phyloP scores from a whole-genome alignment of 2,329 filamentous ascomycete genomes.

The Fusarium xylarioides region DNA sequence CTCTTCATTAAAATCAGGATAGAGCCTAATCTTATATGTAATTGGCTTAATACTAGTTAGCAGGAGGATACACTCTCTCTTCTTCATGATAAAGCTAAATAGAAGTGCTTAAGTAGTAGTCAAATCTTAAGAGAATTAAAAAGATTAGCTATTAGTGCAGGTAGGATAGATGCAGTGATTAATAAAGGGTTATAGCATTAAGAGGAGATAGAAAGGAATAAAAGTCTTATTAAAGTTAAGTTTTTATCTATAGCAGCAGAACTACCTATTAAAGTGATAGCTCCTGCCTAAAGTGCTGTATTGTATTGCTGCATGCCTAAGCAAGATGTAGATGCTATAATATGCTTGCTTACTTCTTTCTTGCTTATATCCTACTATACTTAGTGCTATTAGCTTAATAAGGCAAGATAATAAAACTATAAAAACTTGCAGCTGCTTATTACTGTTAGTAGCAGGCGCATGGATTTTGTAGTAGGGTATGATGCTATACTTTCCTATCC shows the following conservation, averaged over 20 bases:
- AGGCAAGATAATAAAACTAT: not conserved
- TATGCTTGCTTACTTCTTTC: not conserved
- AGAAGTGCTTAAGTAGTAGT: not conserved
- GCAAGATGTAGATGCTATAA: not conserved
- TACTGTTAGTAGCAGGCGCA: too few relatives aligned
- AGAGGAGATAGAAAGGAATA: not conserved
- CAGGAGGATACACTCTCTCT: not conserved
- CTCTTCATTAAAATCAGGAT: not conserved
- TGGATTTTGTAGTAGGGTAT: not conserved
- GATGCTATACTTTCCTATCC: too few relatives aligned
- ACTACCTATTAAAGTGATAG: too few relatives aligned
- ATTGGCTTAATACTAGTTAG: accelerated
- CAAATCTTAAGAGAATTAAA: not conserved
- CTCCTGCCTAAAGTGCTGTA: not conserved
- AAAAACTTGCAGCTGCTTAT: not conserved
- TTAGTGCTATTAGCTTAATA: not conserved
- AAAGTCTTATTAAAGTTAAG: not conserved
- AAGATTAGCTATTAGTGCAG: accelerated
- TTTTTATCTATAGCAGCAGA: not conserved
- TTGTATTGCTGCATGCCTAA: not conserved
- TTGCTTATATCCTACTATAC: accelerated
- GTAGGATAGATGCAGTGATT: accelerated
- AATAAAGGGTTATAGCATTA: not conserved
- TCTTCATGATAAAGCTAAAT: not conserved
- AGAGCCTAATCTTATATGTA: accelerated